Evolutionary conservation across 176 grass and related monocot genomes (phyloP).

Genomic region (Raddia distichophylla): DNA sequence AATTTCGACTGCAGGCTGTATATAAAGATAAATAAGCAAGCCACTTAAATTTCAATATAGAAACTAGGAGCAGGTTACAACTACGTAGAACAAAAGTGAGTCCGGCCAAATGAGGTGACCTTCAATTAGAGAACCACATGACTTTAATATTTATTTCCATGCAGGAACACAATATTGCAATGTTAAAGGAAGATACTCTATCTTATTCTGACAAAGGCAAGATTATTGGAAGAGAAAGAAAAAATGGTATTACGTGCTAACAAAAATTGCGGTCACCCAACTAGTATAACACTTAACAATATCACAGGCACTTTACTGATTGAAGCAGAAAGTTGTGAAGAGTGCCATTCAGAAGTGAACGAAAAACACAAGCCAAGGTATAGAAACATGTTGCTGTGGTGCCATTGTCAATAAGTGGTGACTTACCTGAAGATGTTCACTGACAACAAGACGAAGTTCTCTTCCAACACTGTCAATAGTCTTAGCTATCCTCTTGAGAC

Average conservation of each 20-base stretch:
- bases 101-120: constrained; percentile 13
- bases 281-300: constrained; percentile 14
- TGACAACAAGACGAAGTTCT: constrained; percentile 83
- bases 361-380: neutral
- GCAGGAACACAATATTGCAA: constrained; percentile 14
- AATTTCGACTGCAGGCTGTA: constrained; percentile 90
- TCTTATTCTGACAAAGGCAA: neutral
- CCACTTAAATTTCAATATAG: neutral
- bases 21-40: constrained; percentile 39
- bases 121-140: constrained; percentile 25
- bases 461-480: constrained; percentile 75
- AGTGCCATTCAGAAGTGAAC: no score
- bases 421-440: constrained; percentile 90
- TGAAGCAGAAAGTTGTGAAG: constrained; percentile 17
- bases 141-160: constrained; percentile 17
- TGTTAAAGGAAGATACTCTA: neutral
- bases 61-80: constrained; percentile 18
- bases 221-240: no score
- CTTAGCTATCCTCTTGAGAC: constrained; percentile 85
- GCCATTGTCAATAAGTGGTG: neutral
- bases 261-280: neutral
- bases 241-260: neutral
- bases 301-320: neutral
- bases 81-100: neutral
- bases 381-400: constrained; percentile 11